Base-by-base conservation (phyloP, 345 rosid genomes). In the Euclidium syriacum region DNA sequence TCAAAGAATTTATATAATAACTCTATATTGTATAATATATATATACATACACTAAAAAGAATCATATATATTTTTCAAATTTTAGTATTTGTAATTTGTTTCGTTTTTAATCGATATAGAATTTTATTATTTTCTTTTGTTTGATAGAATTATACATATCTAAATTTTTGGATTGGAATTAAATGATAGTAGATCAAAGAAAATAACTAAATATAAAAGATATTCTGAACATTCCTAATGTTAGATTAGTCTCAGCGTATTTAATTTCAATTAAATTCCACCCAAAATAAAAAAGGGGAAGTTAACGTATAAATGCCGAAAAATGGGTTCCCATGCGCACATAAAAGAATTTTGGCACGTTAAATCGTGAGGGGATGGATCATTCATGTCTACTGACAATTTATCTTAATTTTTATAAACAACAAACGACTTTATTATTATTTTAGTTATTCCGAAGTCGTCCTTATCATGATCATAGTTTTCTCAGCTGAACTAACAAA, bases 361-460 rank as follows among this genome's bases (percentile, higher is more conserved):
- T 62, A 54, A 47, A 48, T 62, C 64, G 68, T 62, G 62, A 62
- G 52, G 35, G 4, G 49, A 60, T 43, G 22, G 43, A 70, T 62
- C 58, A 70, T 62, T 70, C 52, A 55, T 70, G 69, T 47, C 58
- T 53, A 36, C 74, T 62, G 52, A 23, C 64, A 51, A 59, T 51
- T 23, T 23, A 40, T 32, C 60, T n/a, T 43, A n/a, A n/a, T 65
- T 53, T 52, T 2, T 42, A 53, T 43, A 43, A 36, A 64, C 35
- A 53, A 23, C 2, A 33, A 36, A 65, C 36, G 27, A 53, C 7
- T 32, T 51, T 19, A 15, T 16, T 11, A 41, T 29, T 57, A 57
- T 49, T 49, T 10, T 58, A 68, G 34, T 23, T 19, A 32, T 33
- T 35, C 53, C 23, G 30, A 16, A 50, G 65, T 57, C 65, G 32